Evolutionary conservation across 2,329 filamentous ascomycete genomes (phyloP).

Genomic region (Scedosporium dehoogii): DNA sequence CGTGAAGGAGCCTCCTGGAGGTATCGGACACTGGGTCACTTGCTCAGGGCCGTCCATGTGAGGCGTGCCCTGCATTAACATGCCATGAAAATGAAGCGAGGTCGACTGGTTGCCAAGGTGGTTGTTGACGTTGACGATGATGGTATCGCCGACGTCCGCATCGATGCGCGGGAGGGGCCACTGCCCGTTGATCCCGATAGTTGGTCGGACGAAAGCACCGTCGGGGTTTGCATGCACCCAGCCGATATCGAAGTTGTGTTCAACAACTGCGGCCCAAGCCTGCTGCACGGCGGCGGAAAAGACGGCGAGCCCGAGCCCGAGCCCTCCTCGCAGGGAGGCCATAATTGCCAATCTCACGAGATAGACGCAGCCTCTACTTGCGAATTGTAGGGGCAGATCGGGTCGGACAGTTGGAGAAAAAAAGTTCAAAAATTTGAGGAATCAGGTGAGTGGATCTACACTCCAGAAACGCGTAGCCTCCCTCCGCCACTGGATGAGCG

Average conservation of each 20-base stretch:
- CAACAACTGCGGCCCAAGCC: constrained; percentile 33
- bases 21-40: constrained; percentile 59
- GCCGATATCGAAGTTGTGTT: constrained; percentile 56
- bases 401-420: too few species aligned
- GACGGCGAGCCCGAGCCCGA: neutral
- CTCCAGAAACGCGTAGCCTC: too few species aligned
- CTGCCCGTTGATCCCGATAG: constrained; percentile 66
- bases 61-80: constrained; percentile 56
- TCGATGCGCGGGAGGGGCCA: constrained; percentile 64
- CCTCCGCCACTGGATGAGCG: neutral
- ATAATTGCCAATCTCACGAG: neutral
- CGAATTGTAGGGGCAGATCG: too few species aligned
- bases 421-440: neutral
- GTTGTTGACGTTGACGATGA: constrained; percentile 51
- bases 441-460: too few species aligned
- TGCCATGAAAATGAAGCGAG: constrained; percentile 60
- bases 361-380: neutral
- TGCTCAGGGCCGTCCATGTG: constrained; percentile 62
- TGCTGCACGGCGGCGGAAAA: constrained; percentile 15
- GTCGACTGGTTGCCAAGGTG: constrained; percentile 52
- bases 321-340: neutral
- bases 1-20: constrained; percentile 27
- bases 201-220: constrained; percentile 50
- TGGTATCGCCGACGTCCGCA: constrained; percentile 50
- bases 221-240: constrained; percentile 69